Percentiles rank a stretch among this genome's conserved stretches.
Conservation (phyloP, 139 green algal genomes). For the Coccomyxa sp. region DNA sequence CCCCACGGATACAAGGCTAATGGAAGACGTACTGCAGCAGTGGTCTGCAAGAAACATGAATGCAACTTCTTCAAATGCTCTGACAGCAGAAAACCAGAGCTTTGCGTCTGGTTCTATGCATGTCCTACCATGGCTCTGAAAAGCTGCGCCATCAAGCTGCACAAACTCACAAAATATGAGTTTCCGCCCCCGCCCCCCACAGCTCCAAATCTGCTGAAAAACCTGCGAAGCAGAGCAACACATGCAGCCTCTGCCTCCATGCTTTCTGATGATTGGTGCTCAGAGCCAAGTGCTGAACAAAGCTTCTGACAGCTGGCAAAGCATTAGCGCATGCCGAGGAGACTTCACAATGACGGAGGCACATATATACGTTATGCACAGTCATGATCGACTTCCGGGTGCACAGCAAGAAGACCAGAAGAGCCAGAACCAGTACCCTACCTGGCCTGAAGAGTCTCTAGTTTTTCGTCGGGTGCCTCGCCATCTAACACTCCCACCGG, state of each 20-base stretch:
- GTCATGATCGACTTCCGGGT: background rate
- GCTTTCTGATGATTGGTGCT: too few species aligned
- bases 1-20: too few species aligned
- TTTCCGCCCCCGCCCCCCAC: background rate
- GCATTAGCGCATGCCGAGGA: too few species aligned
- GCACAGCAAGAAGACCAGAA: background rate
- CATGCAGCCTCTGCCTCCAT: too few species aligned
- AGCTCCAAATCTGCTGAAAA: background rate
- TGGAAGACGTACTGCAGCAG: too few species aligned
- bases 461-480: slow-evolving; percentile 46
- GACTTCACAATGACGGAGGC: too few species aligned
- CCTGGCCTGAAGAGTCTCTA: slow-evolving; percentile 26
- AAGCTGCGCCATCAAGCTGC: slow-evolving; percentile 14
- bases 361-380: background rate
- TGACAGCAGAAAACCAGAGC: too few species aligned
- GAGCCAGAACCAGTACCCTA: background rate
- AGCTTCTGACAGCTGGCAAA: too few species aligned
- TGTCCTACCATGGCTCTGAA: slow-evolving; percentile 29
- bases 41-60: too few species aligned
- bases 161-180: slow-evolving; percentile 20
- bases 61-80: too few species aligned
- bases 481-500: slow-evolving; percentile 68
- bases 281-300: too few species aligned
- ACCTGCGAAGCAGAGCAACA: slow-evolving; percentile 3
- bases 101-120: too few species aligned